Evolutionary conservation across 2,329 filamentous ascomycete genomes (phyloP).

Genomic region (Diaporthe australafricana): DNA sequence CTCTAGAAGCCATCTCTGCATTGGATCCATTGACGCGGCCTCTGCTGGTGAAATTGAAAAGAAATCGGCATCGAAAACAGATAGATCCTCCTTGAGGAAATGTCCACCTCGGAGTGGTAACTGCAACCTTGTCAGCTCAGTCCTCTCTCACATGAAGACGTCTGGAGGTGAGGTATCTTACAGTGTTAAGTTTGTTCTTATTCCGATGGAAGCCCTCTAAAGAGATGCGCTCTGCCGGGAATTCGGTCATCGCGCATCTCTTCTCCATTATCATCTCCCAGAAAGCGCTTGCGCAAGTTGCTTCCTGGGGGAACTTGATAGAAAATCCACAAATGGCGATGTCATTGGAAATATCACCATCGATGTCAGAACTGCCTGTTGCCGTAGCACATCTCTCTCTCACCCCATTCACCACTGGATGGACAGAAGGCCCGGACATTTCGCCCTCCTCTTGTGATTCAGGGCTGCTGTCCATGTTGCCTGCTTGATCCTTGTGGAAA

Average conservation of each 20-base stretch:
- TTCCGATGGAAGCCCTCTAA: background rate
- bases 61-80: background rate
- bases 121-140: too few relatives aligned
- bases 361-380: too few relatives aligned
- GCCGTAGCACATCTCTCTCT: too few relatives aligned
- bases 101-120: background rate
- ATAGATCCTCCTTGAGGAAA: background rate
- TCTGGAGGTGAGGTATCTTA: too few relatives aligned
- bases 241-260: background rate
- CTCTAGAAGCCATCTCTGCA: background rate
- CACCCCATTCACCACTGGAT: too few relatives aligned
- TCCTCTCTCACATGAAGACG: too few relatives aligned
- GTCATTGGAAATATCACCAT: background rate
- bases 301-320: slow-evolving; percentile 12
- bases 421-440: too few relatives aligned
- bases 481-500: too few relatives aligned
- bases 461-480: too few relatives aligned
- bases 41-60: background rate
- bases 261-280: background rate
- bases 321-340: slow-evolving; percentile 1
- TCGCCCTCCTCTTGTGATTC: too few relatives aligned
- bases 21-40: background rate
- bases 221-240: background rate
- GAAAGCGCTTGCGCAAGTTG: background rate
- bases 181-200: background rate